Evolutionary conservation across 345 rosid genomes (phyloP).

Genomic region (Odontarrhena argentea): DNA sequence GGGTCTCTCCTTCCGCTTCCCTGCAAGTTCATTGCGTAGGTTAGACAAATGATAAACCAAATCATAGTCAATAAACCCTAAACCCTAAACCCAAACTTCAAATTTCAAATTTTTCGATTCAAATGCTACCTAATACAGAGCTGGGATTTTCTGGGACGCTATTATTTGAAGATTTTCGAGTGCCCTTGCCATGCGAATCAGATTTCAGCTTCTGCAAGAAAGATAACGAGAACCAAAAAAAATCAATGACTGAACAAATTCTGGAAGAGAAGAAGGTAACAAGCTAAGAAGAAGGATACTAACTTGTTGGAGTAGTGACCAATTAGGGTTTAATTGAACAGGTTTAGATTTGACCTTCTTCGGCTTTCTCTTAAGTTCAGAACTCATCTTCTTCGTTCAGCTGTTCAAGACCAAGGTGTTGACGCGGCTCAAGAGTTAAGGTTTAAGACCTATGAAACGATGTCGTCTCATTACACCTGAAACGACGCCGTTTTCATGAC

Average conservation of each 20-base stretch:
- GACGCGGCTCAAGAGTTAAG: constrained; percentile 26
- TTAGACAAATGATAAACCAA: constrained; percentile 24
- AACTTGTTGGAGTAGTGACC: constrained; percentile 85
- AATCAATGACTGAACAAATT: neutral
- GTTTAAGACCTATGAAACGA: constrained; percentile 32
- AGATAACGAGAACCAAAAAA: neutral
- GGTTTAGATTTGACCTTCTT: constrained; percentile 49
- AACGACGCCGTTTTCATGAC: neutral
- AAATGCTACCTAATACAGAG: constrained; percentile 57
- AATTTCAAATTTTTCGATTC: constrained; percentile 16
- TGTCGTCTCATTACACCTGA: neutral
- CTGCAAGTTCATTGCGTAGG: constrained; percentile 39
- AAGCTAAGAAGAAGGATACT: constrained; percentile 13
- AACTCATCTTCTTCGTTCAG: constrained; percentile 31
- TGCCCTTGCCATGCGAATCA: constrained; percentile 39
- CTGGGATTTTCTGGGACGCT: constrained; percentile 41
- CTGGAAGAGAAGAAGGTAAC: neutral
- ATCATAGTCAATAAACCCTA: constrained; percentile 11
- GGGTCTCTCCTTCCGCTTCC: constrained; percentile 81
- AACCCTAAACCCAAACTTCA: constrained; percentile 24
- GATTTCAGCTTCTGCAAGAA: constrained; percentile 62
- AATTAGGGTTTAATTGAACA: constrained; percentile 67
- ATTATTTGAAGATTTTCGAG: constrained; percentile 32
- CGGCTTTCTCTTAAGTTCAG: constrained; percentile 32
- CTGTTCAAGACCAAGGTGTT: neutral